phyloP scores from a whole-genome alignment of 495 filamentous ascomycete genomes.

The Penicillium parvum region DNA sequence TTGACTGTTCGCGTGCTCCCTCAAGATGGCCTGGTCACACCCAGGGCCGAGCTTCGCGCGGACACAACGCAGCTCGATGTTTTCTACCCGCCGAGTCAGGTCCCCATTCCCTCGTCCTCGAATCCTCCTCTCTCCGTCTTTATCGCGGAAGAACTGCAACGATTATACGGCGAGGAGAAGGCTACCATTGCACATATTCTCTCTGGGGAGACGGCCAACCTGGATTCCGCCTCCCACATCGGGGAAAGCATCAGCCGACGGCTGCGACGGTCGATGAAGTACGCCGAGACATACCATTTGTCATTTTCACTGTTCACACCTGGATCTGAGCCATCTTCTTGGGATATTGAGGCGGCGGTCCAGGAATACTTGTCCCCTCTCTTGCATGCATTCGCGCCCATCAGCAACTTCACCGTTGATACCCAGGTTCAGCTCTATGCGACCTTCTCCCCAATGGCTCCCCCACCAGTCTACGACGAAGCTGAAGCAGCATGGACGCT shows the following conservation, averaged over 20 bases:
- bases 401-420: conserved; percentile 95
- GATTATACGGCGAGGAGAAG: conserved; percentile 83
- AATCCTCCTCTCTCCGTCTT: conserved; percentile 74
- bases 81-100: conserved; percentile 70
- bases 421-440: conserved; percentile 95
- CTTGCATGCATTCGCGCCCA: conserved; percentile 67
- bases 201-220: conserved; percentile 37
- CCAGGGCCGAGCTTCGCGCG: conserved; percentile 58
- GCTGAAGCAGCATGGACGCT: conserved; percentile 57
- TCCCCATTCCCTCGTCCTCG: conserved; percentile 62
- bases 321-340: conserved; percentile 69
- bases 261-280: conserved; percentile 79
- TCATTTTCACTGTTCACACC: conserved; percentile 94
- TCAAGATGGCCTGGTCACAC: conserved; percentile 49
- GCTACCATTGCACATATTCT: conserved; percentile 82
- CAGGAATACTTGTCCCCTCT: conserved; percentile 78
- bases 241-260: conserved; percentile 51
- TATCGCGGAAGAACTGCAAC: conserved; percentile 72
- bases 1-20: conserved; percentile 66
- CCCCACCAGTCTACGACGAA: conserved; percentile 51
- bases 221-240: conserved; percentile 42
- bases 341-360: conserved; percentile 86
- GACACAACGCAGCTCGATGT: conserved; percentile 73
- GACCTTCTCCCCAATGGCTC: conserved; percentile 67
- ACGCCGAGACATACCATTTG: conserved; percentile 89